Conservation (phyloP, 2,329 filamentous ascomycete genomes). For the Remersonia thermophila region DNA sequence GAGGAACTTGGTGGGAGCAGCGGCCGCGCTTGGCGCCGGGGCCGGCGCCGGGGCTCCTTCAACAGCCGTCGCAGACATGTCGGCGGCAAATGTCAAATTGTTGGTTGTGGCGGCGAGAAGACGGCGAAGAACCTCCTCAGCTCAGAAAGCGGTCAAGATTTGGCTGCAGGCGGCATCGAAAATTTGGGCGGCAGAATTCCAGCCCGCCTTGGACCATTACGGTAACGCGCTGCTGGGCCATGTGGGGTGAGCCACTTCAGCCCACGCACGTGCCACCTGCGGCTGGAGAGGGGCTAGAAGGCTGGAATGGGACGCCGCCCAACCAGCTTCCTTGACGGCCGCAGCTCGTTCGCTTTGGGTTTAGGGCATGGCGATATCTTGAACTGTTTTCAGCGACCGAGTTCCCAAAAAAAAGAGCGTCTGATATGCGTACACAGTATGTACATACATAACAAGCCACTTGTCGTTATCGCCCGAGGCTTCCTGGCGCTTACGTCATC, state of each 20-base stretch:
- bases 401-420: no score
- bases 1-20: conserved; percentile 25
- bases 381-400: no score
- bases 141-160: conserved; percentile 4
- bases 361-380: no score
- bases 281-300: not conserved
- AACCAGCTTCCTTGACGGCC: no score
- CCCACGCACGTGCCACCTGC: conserved; percentile 2
- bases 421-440: no score
- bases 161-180: not conserved
- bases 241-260: not conserved
- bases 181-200: conserved; percentile 7
- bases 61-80: conserved; percentile 33
- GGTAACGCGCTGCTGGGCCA: not conserved
- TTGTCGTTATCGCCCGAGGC: no score
- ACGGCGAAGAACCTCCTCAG: not conserved
- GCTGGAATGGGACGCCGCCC: no score
- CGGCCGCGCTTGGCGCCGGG: conserved; percentile 14
- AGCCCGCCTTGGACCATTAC: no score
- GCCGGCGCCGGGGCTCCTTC: conserved; percentile 22
- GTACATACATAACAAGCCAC: no score
- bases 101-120: not conserved
- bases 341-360: no score
- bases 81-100: no score
- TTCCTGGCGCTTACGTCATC: no score